Conservation (phyloP, 2,329 filamentous ascomycete species). For the Colletotrichum musicola region DNA sequence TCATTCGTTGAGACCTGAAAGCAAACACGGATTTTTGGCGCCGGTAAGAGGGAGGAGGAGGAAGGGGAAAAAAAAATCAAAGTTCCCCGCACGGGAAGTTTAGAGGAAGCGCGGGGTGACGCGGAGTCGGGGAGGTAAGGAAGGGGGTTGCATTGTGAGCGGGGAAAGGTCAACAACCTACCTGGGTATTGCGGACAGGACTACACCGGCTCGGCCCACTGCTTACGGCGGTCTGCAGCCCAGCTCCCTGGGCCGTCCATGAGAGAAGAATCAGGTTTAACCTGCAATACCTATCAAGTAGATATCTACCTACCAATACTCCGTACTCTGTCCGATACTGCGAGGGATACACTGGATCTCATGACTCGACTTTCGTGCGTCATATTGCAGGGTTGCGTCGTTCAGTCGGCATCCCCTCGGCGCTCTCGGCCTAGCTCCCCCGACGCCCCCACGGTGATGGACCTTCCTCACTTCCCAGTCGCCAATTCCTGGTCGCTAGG, state of each 20-base stretch:
- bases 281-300: not conserved
- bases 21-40: too few species aligned
- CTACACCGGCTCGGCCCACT: not conserved
- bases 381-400: not conserved
- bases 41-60: too few species aligned
- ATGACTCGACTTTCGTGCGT: too few species aligned
- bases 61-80: not conserved
- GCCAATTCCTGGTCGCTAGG: constrained; percentile 11
- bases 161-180: too few species aligned
- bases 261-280: not conserved
- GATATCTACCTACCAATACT: too few species aligned
- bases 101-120: constrained; percentile 14
- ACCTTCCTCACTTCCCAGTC: not conserved
- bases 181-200: constrained; percentile 1
- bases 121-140: constrained; percentile 10
- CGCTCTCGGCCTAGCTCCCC: constrained; percentile 6
- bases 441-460: not conserved
- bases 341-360: too few species aligned
- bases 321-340: too few species aligned
- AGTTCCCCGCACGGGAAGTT: constrained; percentile 25
- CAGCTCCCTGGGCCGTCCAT: not conserved
- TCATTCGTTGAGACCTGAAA: too few species aligned
- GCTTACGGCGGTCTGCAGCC: not conserved
- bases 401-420: not conserved
- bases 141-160: not conserved